phyloP scores from a whole-genome alignment of 306 rosid species.

The Medicago arabica region DNA sequence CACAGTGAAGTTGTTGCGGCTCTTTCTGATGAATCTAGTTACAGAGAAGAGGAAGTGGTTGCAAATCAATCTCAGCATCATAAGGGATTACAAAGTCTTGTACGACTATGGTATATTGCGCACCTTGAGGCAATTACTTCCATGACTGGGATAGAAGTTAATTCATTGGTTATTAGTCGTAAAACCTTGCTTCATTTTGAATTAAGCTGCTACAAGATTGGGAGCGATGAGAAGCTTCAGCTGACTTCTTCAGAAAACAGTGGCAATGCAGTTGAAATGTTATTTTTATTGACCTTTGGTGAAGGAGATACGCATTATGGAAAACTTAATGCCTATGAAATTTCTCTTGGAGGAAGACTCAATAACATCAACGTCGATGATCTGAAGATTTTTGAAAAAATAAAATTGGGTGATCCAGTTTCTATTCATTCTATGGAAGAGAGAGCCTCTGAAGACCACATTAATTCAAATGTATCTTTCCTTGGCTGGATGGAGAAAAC shows the following conservation, averaged over 20 bases:
- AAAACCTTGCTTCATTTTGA: slow-evolving; percentile 80
- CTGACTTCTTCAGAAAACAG: slow-evolving; percentile 52
- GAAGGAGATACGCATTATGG: slow-evolving; percentile 59
- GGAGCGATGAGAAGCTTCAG: slow-evolving; percentile 50
- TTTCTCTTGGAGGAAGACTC: slow-evolving; percentile 60
- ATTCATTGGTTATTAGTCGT: slow-evolving; percentile 63
- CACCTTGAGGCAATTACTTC: slow-evolving; percentile 73
- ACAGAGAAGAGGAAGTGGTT: slow-evolving; percentile 55
- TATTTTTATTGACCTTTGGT: slow-evolving; percentile 60
- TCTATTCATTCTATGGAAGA: slow-evolving; percentile 63
- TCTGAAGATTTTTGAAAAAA: slow-evolving; percentile 54
- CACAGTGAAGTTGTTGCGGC: slow-evolving; percentile 61
- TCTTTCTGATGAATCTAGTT: slow-evolving; percentile 57
- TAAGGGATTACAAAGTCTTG: slow-evolving; percentile 67
- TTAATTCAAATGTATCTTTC: slow-evolving; percentile 65
- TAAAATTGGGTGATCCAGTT: slow-evolving; percentile 66
- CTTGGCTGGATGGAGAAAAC: slow-evolving; percentile 78
- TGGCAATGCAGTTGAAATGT: slow-evolving; percentile 55
- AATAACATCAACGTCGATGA: slow-evolving; percentile 47
- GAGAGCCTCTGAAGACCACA: slow-evolving; percentile 47
- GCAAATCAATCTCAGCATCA: slow-evolving; percentile 50
- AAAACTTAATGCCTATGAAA: slow-evolving; percentile 59
- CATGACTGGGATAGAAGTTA: slow-evolving; percentile 61
- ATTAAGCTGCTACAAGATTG: slow-evolving; percentile 53
- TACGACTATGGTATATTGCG: slow-evolving; percentile 70